phyloP scores from a whole-genome alignment of 768 basidiomycete species.

The Phlegmacium glaucopus region DNA sequence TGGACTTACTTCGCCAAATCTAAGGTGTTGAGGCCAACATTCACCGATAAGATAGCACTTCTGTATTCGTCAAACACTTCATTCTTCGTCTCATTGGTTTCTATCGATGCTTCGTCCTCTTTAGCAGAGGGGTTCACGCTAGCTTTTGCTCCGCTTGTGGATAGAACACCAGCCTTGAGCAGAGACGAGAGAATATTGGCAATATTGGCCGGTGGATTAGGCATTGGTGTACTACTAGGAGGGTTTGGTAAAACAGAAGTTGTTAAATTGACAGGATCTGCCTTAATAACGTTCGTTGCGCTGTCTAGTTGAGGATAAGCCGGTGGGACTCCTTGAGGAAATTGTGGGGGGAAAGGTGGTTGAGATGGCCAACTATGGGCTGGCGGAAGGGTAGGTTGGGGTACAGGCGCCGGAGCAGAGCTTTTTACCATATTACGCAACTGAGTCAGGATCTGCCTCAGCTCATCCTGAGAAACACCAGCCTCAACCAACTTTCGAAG shows the following conservation, averaged over 20 bases:
- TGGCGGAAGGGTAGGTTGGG: constrained; percentile 18
- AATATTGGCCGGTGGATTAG: constrained; percentile 39
- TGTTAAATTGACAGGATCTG: background rate
- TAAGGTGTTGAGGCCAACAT: constrained; percentile 58
- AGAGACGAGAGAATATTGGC: constrained; percentile 63
- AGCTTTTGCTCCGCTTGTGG: constrained; percentile 47
- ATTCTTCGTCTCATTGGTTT: constrained; percentile 35
- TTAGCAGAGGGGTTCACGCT: constrained; percentile 43
- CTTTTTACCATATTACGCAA: constrained; percentile 59
- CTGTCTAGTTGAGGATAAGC: background rate
- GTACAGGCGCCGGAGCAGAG: constrained; percentile 31
- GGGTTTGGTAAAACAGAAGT: constrained; percentile 9
- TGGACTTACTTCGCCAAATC: constrained; percentile 67
- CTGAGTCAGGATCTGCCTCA: constrained; percentile 72
- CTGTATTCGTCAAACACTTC: constrained; percentile 59
- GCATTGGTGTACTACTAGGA: constrained; percentile 20
- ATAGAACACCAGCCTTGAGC: constrained; percentile 76
- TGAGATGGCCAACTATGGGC: constrained; percentile 13
- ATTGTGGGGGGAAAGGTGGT: constrained; percentile 13
- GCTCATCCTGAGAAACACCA: constrained; percentile 77
- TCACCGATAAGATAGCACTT: constrained; percentile 53
- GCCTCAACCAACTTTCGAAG: constrained; percentile 70
- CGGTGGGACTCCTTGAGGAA: constrained; percentile 2
- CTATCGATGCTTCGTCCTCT: constrained; percentile 29
- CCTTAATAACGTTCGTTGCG: background rate